Evolutionary conservation across 345 rosid species (phyloP), one percentile per base, ranked within the genome.

Genomic region (Populus nigra): DNA sequence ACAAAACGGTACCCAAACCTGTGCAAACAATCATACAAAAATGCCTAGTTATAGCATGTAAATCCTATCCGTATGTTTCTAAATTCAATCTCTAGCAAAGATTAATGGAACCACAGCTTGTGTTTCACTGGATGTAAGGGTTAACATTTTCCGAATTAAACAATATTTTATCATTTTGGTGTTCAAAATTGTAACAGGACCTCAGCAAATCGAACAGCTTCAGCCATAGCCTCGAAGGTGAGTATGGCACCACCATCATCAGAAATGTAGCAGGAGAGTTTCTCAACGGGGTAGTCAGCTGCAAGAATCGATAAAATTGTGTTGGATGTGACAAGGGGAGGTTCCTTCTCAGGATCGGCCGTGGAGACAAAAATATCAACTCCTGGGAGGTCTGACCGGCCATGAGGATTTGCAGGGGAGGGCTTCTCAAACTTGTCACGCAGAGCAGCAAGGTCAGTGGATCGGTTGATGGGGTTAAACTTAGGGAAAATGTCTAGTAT

Each of bases 141-240:
- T 3, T n/a, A 23, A 9, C 15, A 59, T 59, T 59, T 59, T 59
- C 29, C 10, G 63, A 59, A 9, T 23, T 59, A 59, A 59, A 57
- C 63, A 59, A 59, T 59, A 59, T 59, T 43, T 43, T 10, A 43
- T 43, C 65, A 23, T 59, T 65, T 65, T 65, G 69, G 39, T 27
- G 16, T 22, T 65, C 17, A 62, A 41, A 33, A 63, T 27, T 11
- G 65, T 17, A 35, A 63, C 6, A 7, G 18, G 33, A 88, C 91
- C 91, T 94, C 93, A 1, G 96, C 94, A 74, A 94, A 94, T 53
- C 84, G 88, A 77, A 94, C 87, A 35, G 98, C 94, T 86, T 93
- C 97, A 38, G 97, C 98, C 98, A 94, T 94, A 78, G 98, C 98
- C 86, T 93, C 98, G 65, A 94, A 94, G 22, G 91, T 94, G 83